A percentile compares a stretch with the other conserved stretches of the same genome.
phyloP scores from a whole-genome alignment of 306 rosid species.

The Benincasa hispida region DNA sequence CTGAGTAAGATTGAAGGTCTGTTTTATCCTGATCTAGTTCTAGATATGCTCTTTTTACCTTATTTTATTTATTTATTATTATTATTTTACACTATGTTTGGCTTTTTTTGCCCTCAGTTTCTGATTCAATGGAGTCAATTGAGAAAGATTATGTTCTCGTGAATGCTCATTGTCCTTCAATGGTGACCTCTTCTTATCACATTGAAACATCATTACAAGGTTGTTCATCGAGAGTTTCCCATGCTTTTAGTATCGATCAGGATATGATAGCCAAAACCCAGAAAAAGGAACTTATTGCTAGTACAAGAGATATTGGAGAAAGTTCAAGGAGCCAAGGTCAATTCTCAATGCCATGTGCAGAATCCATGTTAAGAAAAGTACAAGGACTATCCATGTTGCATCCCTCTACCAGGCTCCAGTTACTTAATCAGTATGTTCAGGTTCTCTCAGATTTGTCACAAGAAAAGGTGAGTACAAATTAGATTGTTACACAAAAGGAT shows the following conservation, averaged over 20 bases:
- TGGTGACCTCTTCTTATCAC: slow-evolving; percentile 52
- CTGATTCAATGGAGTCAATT: slow-evolving; percentile 63
- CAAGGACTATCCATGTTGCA: slow-evolving; percentile 42
- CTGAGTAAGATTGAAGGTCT: slow-evolving; percentile 44
- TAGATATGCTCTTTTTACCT: neutral
- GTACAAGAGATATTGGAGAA: slow-evolving; percentile 19
- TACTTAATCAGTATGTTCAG: slow-evolving; percentile 49
- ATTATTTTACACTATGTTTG: neutral
- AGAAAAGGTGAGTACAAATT: slow-evolving; percentile 40
- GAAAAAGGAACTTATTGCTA: slow-evolving; percentile 19
- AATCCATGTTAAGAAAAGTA: slow-evolving; percentile 31
- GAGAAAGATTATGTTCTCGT: slow-evolving; percentile 80
- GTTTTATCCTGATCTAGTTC: slow-evolving; percentile 13
- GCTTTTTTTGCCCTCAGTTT: slow-evolving; percentile 29
- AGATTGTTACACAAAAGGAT: neutral
- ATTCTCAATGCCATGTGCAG: slow-evolving; percentile 19
- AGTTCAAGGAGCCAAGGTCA: slow-evolving; percentile 15
- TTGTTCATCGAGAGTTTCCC: slow-evolving; percentile 25
- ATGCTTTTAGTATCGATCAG: slow-evolving; percentile 21
- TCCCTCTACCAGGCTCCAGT: slow-evolving; percentile 50
- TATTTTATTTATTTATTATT: neutral
- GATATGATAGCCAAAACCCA: slow-evolving; percentile 20
- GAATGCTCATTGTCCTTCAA: slow-evolving; percentile 37
- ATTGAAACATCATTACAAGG: slow-evolving; percentile 43
- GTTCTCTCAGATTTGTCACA: slow-evolving; percentile 53